A percentile compares a stretch with the other conserved stretches of the same genome.
These are phyloP conservation scores for Penicillium goetzii DNA, from an alignment of 495 filamentous ascomycete species.

Conservation along the genomic window DNA sequence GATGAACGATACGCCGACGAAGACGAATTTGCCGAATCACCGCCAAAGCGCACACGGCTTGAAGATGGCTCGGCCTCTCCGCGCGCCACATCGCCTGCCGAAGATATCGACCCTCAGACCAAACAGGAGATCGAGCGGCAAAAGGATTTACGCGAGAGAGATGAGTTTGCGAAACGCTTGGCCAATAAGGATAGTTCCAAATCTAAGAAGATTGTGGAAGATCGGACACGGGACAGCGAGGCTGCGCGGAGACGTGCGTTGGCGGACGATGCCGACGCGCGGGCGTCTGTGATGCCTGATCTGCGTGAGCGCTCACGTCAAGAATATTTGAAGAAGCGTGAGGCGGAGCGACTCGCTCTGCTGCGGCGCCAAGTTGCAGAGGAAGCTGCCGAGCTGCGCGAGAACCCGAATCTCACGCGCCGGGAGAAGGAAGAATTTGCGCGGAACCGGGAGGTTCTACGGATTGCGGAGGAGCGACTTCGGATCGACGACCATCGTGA, in stretches of 20 bases:
- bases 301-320: slow-evolving; percentile 82
- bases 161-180: slow-evolving; percentile 75
- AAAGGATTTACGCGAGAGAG: slow-evolving; percentile 69
- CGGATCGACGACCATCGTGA: slow-evolving; percentile 90
- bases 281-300: slow-evolving; percentile 70
- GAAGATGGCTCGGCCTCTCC: slow-evolving; percentile 58
- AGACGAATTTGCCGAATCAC: slow-evolving; percentile 54
- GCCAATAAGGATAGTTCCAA: slow-evolving; percentile 69
- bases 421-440: slow-evolving; percentile 89
- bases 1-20: slow-evolving; percentile 47
- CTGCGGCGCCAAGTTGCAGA: slow-evolving; percentile 91
- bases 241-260: slow-evolving; percentile 61
- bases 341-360: slow-evolving; percentile 80
- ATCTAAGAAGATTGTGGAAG: slow-evolving; percentile 75
- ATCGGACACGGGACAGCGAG: slow-evolving; percentile 62
- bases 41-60: slow-evolving; percentile 60
- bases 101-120: slow-evolving; percentile 62
- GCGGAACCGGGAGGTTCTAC: slow-evolving; percentile 83
- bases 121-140: slow-evolving; percentile 58
- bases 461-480: slow-evolving; percentile 84
- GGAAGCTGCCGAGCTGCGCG: slow-evolving; percentile 79
- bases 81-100: slow-evolving; percentile 45
- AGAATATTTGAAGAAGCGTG: slow-evolving; percentile 91
- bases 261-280: slow-evolving; percentile 65
- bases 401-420: slow-evolving; percentile 73